Evolutionary conservation across 2,329 filamentous ascomycete species (phyloP).

Genomic region (Rosellinia necatrix): DNA sequence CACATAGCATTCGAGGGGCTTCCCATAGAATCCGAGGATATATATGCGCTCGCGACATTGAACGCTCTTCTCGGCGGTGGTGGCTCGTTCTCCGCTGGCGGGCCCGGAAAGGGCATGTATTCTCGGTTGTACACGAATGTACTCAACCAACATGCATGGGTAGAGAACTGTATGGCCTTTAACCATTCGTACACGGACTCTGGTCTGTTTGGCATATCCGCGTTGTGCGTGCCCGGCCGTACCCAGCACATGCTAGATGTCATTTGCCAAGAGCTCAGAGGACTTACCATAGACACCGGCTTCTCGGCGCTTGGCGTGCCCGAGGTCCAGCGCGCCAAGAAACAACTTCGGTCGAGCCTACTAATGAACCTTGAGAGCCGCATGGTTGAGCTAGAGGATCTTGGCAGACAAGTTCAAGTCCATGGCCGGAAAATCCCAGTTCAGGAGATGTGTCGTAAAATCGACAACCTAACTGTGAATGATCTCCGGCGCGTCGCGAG

Average conservation of each 20-base stretch:
- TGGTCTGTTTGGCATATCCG: slow-evolving; percentile 91
- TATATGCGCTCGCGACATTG: slow-evolving; percentile 93
- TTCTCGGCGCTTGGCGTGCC: slow-evolving; percentile 71
- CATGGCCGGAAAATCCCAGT: slow-evolving; percentile 92
- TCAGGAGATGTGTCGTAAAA: slow-evolving; percentile 87
- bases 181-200: slow-evolving; percentile 98
- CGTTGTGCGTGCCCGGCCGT: slow-evolving; percentile 78
- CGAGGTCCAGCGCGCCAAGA: slow-evolving; percentile 93
- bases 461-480: slow-evolving; percentile 77
- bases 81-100: slow-evolving; percentile 94
- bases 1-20: slow-evolving; percentile 95
- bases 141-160: slow-evolving; percentile 96
- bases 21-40: slow-evolving; percentile 86
- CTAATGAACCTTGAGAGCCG: slow-evolving; percentile 97
- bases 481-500: slow-evolving; percentile 83
- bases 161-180: slow-evolving; percentile 93
- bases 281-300: slow-evolving; percentile 76
- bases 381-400: slow-evolving; percentile 97
- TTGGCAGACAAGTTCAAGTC: slow-evolving; percentile 95
- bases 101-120: slow-evolving; percentile 99
- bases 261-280: slow-evolving; percentile 87
- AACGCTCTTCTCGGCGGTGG: slow-evolving; percentile 96
- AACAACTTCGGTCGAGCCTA: slow-evolving; percentile 86
- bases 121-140: slow-evolving; percentile 97
- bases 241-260: slow-evolving; percentile 88